These are phyloP conservation scores for Globisporangium sylvaticum DNA, from an alignment of 352 stramenopile species.

Conservation along the genomic window DNA sequence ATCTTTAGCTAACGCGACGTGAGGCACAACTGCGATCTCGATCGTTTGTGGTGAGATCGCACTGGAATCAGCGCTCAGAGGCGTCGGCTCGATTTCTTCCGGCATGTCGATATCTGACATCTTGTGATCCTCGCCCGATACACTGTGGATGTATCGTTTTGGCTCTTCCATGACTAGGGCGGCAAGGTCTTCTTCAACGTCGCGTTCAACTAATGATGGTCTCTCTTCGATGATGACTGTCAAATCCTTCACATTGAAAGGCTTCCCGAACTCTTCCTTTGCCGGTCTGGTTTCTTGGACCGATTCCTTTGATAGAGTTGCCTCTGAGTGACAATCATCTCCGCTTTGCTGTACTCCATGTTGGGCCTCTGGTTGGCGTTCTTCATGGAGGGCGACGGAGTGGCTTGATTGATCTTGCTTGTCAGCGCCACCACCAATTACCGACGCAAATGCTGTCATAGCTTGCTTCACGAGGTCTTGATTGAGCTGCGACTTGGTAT, in stretches of 20 bases:
- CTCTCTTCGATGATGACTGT: conserved; percentile 22
- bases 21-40: background rate
- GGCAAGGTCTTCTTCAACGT: background rate
- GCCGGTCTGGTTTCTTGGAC: background rate
- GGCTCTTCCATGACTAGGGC: conserved; percentile 2
- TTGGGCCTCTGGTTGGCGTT: background rate
- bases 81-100: background rate
- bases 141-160: background rate
- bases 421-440: background rate
- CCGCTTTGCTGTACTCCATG: background rate
- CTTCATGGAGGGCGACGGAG: background rate
- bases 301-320: background rate
- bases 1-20: background rate
- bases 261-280: background rate
- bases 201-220: background rate
- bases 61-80: background rate
- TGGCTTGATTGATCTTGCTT: background rate
- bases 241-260: conserved; percentile 1
- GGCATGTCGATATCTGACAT: background rate
- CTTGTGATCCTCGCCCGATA: conserved; percentile 9
- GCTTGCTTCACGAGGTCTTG: conserved; percentile 52
- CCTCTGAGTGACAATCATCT: background rate
- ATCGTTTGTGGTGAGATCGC: background rate
- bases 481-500: conserved; percentile 33
- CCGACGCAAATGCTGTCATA: conserved; percentile 26